Evolutionary conservation across 1,284 basidiomycete genomes (phyloP), one percentile per base, ranked within the genome.

Genomic region (Rhodotorula mucilaginosa): DNA sequence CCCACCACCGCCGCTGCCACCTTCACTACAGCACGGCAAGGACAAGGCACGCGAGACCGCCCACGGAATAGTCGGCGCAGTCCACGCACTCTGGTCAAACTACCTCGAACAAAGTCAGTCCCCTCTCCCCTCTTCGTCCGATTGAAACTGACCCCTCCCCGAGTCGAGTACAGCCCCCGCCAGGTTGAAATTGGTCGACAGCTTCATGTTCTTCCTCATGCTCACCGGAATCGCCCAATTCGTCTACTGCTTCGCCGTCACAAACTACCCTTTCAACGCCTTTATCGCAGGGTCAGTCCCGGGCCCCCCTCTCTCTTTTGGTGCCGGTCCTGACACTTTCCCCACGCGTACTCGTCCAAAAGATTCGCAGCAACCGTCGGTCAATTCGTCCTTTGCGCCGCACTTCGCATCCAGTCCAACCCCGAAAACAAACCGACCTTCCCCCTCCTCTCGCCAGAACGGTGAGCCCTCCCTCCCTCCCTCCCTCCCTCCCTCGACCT

Each of bases 261-360:
- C 94, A 68, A 91, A 90, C 83, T 99, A 90, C 82, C 96, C 96
- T 21, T 98, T 97, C 86, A 97, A 98, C 79, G 93, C 95, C 49
- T 99, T 98, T 83, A 83, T 97, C 71, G 90, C 93, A 77, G 93
- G 94, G 94, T 98, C 83, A 77, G 70, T 61, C 34, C 6, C 34
- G 34, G 6, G 6, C 34, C 8, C 34, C 46, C 16, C 46, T 1
- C 6, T n/a, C 6, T 21, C 46, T 18, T 13, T 12, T 31, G 29
- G 19, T 19, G 3, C 51, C n/a, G 34, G 5, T 61, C 56, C 29
- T 2, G 5, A 19, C 31, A 29, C 39, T 19, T 16, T 21, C 26
- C 13, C 49, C 18, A 15, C 6, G 19, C 10, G 12, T 10, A 15
- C 21, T 6, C 16, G 5, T 16, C n/a, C 39, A 34, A 23, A 77